Conservation (phyloP, 257 asterid species). For the Linderniella brevidens region DNA sequence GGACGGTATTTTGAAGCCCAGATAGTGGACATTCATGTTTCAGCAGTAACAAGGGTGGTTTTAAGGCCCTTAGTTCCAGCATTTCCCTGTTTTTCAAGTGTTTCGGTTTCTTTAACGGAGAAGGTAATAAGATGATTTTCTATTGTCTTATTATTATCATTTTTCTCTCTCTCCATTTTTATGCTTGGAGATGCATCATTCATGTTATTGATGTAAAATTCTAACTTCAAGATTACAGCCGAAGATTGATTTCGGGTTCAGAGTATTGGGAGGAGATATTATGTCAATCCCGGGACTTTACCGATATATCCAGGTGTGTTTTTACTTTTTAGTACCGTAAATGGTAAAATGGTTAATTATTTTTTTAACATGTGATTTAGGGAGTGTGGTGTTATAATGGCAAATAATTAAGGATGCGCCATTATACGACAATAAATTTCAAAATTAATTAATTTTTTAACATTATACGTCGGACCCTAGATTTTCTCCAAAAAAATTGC, state of each 20-base stretch:
- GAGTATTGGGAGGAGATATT: constrained; percentile 47
- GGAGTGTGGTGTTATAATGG: too few relatives aligned
- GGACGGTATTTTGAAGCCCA: constrained; percentile 18
- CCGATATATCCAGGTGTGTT: constrained; percentile 49
- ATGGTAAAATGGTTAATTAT: too few relatives aligned
- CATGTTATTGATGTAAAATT: constrained; percentile 2
- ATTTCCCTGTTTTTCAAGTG: constrained; percentile 59
- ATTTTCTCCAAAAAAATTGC: too few relatives aligned
- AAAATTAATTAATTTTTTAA: too few relatives aligned
- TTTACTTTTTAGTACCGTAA: neutral
- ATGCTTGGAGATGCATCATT: neutral
- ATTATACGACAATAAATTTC: too few relatives aligned
- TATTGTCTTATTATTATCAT: neutral
- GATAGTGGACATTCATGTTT: constrained; percentile 69
- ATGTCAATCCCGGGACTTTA: constrained; percentile 82
- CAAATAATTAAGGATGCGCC: too few relatives aligned
- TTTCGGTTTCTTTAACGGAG: constrained; percentile 49
- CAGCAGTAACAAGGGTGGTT: constrained; percentile 35
- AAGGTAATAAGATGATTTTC: constrained; percentile 25
- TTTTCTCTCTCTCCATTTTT: neutral
- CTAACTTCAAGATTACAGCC: constrained; percentile 45
- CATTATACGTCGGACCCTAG: too few relatives aligned
- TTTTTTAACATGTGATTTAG: neutral
- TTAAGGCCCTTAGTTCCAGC: constrained; percentile 58
- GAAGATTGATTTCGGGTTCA: constrained; percentile 65